A percentile compares a stretch with the other conserved stretches of the same genome.
These are phyloP conservation scores for Coprinellus aureogranulatus DNA, from an alignment of 768 basidiomycete genomes.

Conservation along the genomic window DNA sequence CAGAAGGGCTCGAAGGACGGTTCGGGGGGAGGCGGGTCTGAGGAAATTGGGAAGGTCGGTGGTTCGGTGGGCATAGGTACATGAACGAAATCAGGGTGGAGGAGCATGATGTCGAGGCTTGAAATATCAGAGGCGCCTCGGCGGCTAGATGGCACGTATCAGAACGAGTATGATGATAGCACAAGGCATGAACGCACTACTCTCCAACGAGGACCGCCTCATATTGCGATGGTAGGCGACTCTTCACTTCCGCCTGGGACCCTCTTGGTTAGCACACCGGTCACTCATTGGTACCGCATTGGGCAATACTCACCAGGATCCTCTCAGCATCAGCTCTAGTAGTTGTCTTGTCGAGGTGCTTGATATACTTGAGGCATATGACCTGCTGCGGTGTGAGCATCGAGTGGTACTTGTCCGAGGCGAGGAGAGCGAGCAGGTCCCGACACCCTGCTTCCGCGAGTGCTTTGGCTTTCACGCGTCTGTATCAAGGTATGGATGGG, in stretches of 20 bases:
- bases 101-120: not conserved
- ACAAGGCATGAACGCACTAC: not conserved
- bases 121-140: conserved; percentile 3
- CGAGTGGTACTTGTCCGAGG: conserved; percentile 32
- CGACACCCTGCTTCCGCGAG: conserved; percentile 52
- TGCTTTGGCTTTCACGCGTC: conserved; percentile 35
- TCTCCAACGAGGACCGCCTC: conserved; percentile 7
- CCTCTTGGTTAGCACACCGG: not conserved
- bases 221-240: conserved; percentile 4
- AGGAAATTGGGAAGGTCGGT: not conserved
- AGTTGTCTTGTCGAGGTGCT: conserved; percentile 29
- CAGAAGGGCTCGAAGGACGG: not conserved
- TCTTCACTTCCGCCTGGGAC: not conserved
- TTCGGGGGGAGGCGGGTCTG: not conserved
- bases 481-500: conserved; percentile 14
- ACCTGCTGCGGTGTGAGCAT: conserved; percentile 38
- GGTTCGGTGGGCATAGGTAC: conserved; percentile 7
- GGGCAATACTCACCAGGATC: conserved; percentile 2
- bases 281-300: not conserved
- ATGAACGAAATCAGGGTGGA: conserved; percentile 5
- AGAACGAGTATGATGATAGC: no score
- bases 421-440: conserved; percentile 39
- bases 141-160: not conserved
- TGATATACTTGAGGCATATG: conserved; percentile 38
- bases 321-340: not conserved